phyloP scores from a whole-genome alignment of 306 rosid species.

The Crotalaria pallida region DNA sequence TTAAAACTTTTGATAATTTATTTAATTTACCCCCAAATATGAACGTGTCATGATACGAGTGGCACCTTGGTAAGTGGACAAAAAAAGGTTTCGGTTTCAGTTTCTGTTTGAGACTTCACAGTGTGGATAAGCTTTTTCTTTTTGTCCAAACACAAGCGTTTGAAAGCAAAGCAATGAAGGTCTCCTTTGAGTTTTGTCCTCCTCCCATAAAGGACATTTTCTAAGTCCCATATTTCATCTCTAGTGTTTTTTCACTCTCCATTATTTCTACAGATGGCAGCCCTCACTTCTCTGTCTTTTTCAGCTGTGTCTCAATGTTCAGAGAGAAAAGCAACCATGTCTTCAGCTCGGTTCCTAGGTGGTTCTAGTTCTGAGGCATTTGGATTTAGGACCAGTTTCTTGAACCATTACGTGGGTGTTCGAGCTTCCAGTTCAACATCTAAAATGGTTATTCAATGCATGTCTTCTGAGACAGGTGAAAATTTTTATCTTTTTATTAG shows the following conservation, averaged over 20 bases:
- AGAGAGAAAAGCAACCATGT: conserved; percentile 27
- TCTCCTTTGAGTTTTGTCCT: conserved; percentile 20
- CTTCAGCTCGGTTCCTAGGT: conserved; percentile 43
- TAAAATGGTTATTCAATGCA: conserved; percentile 59
- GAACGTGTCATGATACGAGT: conserved; percentile 41
- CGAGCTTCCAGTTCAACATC: conserved; percentile 35
- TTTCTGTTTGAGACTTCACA: conserved; percentile 31
- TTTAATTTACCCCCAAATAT: not conserved
- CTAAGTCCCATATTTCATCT: not conserved
- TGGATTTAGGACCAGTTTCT: conserved; percentile 35
- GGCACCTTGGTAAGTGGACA: conserved; percentile 12
- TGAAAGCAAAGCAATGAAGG: conserved; percentile 23
- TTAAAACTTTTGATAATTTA: not conserved
- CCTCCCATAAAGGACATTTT: conserved; percentile 16
- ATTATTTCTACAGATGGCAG: conserved; percentile 52
- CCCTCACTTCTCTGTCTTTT: conserved; percentile 62
- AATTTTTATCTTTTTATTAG: not conserved
- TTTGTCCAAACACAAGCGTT: conserved; percentile 5
- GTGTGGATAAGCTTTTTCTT: conserved; percentile 59
- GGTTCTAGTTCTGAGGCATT: conserved; percentile 39
- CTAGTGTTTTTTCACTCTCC: not conserved
- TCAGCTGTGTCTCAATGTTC: conserved; percentile 51
- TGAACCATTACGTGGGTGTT: conserved; percentile 27
- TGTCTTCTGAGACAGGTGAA: conserved; percentile 52
- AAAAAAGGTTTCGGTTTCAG: conserved; percentile 19